Base-by-base conservation (phyloP, 2,329 filamentous ascomycete genomes). In the Myriosclerotinia scirpicola region DNA sequence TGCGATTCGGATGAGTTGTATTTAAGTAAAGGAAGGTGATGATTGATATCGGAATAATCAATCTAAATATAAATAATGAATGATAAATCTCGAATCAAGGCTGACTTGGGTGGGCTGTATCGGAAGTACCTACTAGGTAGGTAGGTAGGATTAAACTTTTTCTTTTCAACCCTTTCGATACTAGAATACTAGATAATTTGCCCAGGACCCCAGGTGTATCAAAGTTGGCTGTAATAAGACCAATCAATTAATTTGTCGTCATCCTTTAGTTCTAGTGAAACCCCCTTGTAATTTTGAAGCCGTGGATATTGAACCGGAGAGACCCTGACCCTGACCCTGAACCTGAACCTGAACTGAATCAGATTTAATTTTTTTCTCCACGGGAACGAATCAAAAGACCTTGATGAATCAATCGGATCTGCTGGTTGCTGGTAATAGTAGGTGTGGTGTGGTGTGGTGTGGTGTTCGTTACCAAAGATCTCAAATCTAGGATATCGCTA, bases 1-100 rank as follows among this genome's bases (percentile, higher is more conserved):
- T 70, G 71, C 71, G 72, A 54, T 68, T 68, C 26, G 26, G 42
- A 20, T 54, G 55, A 40, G 22, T 26, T 38, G 26, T 34, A 36
- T n/a, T 38, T 34, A n/a, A 4, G 22, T 7, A 54, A 36, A 38
- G 53, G 30, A 58, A 44, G 40, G 15, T 30, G 38, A 20, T 12
- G 11, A 50, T 20, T 38, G 58, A 38, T 50, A 60, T 60, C 58
- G 56, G 56, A 60, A 36, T 5, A 60, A 48, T 17, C 42, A 50
- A 60, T 11, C 46, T n/a, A 53, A 14, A 48, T 48, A 8, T 52
- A 22, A 52, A 15, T 52, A 52, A 26, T 54, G 38, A 36, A 59
- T 15, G 5, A 6, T 50, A 12, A 48, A 50, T 48, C 20, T 50
- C 44, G 44, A 60, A 38, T 60, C 58, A 38, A 14, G 58, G 34